Percentiles rank a stretch among this genome's conserved stretches.
Conservation (phyloP, 768 basidiomycete species). For the Boletellus sp. region DNA sequence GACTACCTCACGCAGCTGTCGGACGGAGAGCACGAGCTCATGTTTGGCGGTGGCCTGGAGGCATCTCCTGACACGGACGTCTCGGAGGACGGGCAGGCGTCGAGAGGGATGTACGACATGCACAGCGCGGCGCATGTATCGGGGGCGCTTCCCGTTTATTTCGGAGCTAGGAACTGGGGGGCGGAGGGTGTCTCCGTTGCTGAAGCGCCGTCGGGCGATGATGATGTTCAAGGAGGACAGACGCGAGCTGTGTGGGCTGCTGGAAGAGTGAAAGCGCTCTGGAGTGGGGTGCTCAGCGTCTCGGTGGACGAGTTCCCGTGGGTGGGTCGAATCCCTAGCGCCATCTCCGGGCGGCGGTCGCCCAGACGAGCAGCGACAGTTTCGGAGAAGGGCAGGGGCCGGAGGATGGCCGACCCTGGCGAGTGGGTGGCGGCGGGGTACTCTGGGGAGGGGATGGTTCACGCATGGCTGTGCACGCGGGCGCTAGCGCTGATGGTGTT, state of each 20-base stretch:
- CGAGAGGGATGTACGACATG: constrained; percentile 31
- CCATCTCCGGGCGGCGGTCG: constrained; percentile 41
- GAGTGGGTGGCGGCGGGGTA: constrained; percentile 76
- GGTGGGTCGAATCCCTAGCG: constrained; percentile 60
- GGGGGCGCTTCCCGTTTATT: constrained; percentile 53
- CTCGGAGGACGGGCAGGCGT: constrained; percentile 2
- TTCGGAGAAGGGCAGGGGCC: constrained; percentile 3
- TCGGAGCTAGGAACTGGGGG: constrained; percentile 45
- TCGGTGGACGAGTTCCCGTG: constrained; percentile 64
- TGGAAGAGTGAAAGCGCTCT: constrained; percentile 51
- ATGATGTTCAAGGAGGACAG: constrained; percentile 11
- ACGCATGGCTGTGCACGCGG: constrained; percentile 61
- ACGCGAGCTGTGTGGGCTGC: constrained; percentile 31
- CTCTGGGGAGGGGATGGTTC: constrained; percentile 70
- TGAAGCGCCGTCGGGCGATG: constrained; percentile 8
- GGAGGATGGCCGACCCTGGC: constrained; percentile 37
- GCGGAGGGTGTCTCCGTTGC: constrained; percentile 29
- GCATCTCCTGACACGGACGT: constrained; percentile 11
- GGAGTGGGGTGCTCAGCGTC: constrained; percentile 62
- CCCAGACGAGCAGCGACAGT: constrained; percentile 6
- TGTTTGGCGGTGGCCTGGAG: constrained; percentile 63
- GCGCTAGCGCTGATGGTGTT: constrained; percentile 61
- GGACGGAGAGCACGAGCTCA: constrained; percentile 44
- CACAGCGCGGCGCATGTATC: constrained; percentile 41
- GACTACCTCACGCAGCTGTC: constrained; percentile 71